Percentiles rank a stretch among this genome's conserved stretches.
Conservation (phyloP, 1,284 basidiomycete genomes). For the Pseudozyma sp. region DNA sequence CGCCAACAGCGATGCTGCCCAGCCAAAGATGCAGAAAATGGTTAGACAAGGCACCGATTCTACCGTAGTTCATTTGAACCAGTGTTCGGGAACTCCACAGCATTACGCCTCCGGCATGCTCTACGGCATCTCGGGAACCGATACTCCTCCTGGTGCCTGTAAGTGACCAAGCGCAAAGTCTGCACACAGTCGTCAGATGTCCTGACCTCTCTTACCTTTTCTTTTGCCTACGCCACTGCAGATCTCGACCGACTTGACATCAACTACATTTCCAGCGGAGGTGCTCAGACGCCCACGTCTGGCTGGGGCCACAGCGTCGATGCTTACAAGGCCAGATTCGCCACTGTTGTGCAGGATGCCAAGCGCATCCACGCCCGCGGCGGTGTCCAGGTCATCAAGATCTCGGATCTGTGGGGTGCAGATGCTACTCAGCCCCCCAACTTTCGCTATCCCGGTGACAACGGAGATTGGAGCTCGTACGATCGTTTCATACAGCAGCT, state of each 20-base stretch:
- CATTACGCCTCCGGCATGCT: slow-evolving; percentile 16
- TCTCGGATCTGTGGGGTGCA: slow-evolving; percentile 17
- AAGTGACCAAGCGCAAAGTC: not conserved
- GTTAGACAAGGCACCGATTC: too few species aligned
- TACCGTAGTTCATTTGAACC: slow-evolving; percentile 12
- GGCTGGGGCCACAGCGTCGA: slow-evolving; percentile 1
- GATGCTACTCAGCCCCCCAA: slow-evolving; percentile 3
- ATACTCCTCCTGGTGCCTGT: slow-evolving; percentile 2
- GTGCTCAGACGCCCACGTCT: slow-evolving; percentile 10
- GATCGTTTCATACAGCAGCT: slow-evolving; percentile 20
- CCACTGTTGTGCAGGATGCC: slow-evolving; percentile 2
- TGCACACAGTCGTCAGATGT: not conserved
- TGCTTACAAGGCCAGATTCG: slow-evolving; percentile 7
- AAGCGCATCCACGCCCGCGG: slow-evolving; percentile 5
- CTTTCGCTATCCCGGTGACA: slow-evolving; percentile 19
- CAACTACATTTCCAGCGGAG: slow-evolving; percentile 14
- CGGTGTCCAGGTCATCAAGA: slow-evolving; percentile 16
- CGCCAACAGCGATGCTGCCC: too few species aligned
- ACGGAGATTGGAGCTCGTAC: slow-evolving; percentile 18
- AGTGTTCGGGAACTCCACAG: slow-evolving; percentile 9
- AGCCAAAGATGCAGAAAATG: too few species aligned
- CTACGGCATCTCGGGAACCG: slow-evolving; percentile 14
- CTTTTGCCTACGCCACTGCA: too few species aligned
- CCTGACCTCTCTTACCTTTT: too few species aligned
- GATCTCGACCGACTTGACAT: not conserved